These are phyloP conservation scores for Monilinia fructigena DNA, from an alignment of 2,329 filamentous ascomycete genomes.

Conservation along the genomic window DNA sequence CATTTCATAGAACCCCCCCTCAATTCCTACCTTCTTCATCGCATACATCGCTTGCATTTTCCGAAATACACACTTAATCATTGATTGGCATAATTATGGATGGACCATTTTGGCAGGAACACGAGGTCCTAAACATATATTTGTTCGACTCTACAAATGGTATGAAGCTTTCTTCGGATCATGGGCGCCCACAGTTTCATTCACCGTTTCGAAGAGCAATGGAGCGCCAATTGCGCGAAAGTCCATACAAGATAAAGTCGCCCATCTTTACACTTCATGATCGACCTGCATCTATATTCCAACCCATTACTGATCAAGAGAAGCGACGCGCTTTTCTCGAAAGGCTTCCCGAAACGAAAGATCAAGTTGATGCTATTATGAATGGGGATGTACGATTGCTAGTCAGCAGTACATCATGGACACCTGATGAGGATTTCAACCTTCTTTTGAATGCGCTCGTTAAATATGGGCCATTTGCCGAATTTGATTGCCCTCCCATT, in stretches of 20 bases:
- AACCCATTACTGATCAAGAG: conserved; percentile 55
- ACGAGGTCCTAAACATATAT: conserved; percentile 59
- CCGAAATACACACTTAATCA: conserved; percentile 76
- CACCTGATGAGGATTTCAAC: conserved; percentile 91
- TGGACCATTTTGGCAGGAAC: conserved; percentile 81
- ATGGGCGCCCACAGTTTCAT: conserved; percentile 66
- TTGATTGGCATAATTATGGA: conserved; percentile 99
- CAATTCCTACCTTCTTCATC: conserved; percentile 83
- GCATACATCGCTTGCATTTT: conserved; percentile 70
- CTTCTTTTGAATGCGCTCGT: conserved; percentile 81
- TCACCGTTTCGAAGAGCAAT: conserved; percentile 89
- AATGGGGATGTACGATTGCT: conserved; percentile 64
- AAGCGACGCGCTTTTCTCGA: conserved; percentile 60
- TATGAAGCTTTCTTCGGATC: conserved; percentile 76
- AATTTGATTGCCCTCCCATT: conserved; percentile 55
- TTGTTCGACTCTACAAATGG: conserved; percentile 72
- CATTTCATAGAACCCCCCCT: conserved; percentile 81
- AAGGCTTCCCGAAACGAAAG: conserved; percentile 61
- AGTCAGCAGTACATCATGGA: conserved; percentile 96
- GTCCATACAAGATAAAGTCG: conserved; percentile 63
- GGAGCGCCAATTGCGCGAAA: conserved; percentile 64
- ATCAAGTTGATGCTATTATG: conserved; percentile 58
- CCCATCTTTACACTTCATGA: conserved; percentile 78
- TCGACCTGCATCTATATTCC: conserved; percentile 79
- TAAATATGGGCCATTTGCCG: conserved; percentile 59